These are phyloP conservation scores for Colletotrichum simmondsii DNA, from an alignment of 2,329 filamentous ascomycete species.

Conservation along the genomic window DNA sequence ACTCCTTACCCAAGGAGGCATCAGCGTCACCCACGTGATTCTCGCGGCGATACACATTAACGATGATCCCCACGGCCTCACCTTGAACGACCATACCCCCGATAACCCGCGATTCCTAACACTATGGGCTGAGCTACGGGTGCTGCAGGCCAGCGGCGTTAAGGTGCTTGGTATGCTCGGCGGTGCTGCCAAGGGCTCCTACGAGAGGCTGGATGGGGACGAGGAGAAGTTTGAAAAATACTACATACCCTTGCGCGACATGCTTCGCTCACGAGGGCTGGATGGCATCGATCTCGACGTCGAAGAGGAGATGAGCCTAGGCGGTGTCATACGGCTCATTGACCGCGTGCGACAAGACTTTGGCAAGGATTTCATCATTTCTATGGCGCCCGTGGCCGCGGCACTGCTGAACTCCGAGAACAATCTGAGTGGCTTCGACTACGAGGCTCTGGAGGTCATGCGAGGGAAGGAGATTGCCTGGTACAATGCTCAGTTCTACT, in stretches of 20 bases:
- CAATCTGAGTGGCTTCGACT: slow-evolving; percentile 86
- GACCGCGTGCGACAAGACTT: slow-evolving; percentile 77
- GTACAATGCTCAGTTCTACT: slow-evolving; percentile 96
- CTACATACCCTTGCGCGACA: slow-evolving; percentile 74
- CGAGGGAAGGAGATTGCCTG: slow-evolving; percentile 76
- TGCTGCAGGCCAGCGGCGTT: slow-evolving; percentile 78
- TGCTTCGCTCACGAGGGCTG: slow-evolving; percentile 70
- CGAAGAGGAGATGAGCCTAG: slow-evolving; percentile 79
- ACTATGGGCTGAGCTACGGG: slow-evolving; percentile 81
- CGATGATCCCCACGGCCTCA: slow-evolving; percentile 71
- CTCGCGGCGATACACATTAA: slow-evolving; percentile 90
- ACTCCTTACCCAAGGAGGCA: slow-evolving; percentile 57
- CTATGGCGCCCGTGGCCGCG: slow-evolving; percentile 83
- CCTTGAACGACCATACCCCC: slow-evolving; percentile 83
- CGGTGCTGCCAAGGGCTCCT: slow-evolving; percentile 83
- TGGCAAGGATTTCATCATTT: slow-evolving; percentile 77
- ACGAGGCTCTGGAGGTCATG: slow-evolving; percentile 77
- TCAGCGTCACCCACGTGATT: slow-evolving; percentile 81
- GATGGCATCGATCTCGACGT: slow-evolving; percentile 83
- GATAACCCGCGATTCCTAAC: slow-evolving; percentile 73
- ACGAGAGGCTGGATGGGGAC: slow-evolving; percentile 64
- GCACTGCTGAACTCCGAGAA: slow-evolving; percentile 66
- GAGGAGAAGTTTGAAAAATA: slow-evolving; percentile 75
- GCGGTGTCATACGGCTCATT: slow-evolving; percentile 74
- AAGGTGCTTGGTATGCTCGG: slow-evolving; percentile 90